Evolutionary conservation across 192 early-diverging fungal genomes (phyloP).

Genomic region (Backusella westeae): DNA sequence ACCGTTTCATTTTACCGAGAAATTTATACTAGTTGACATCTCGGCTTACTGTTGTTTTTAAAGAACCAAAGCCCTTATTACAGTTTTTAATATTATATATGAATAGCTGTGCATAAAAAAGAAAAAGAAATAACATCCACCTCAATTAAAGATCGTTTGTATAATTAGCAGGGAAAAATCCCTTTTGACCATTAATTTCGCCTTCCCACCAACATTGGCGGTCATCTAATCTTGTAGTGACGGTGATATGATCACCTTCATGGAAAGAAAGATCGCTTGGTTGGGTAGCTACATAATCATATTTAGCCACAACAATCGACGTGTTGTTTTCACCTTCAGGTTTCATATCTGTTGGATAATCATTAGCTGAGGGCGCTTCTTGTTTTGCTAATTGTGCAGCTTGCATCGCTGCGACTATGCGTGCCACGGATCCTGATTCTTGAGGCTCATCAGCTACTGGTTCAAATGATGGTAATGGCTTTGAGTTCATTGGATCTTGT

Average conservation of each 20-base stretch:
- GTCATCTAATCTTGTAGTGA: constrained; percentile 25
- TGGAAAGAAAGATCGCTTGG: constrained; percentile 35
- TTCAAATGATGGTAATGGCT: background rate
- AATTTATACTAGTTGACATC: too few species aligned
- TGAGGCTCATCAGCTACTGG: background rate
- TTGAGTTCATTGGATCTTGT: background rate
- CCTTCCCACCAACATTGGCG: constrained; percentile 42
- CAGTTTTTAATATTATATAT: background rate
- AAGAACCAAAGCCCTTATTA: too few species aligned
- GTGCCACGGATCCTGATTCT: background rate
- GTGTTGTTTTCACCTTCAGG: background rate
- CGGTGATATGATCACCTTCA: constrained; percentile 37
- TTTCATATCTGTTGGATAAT: background rate
- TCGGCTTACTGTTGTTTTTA: too few species aligned
- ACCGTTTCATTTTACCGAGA: too few species aligned
- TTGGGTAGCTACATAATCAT: constrained; percentile 34
- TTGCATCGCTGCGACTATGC: background rate
- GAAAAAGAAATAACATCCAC: background rate
- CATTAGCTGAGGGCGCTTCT: background rate
- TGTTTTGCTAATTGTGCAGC: background rate
- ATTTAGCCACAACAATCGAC: constrained; percentile 28
- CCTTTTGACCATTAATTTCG: constrained; percentile 11
- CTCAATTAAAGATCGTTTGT: background rate
- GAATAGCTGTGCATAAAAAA: background rate
- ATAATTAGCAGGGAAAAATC: constrained; percentile 26